Evolutionary conservation across 108 stramenopile species (phyloP), one percentile per base, ranked within the genome.

Genomic region (Nitzschia palea): DNA sequence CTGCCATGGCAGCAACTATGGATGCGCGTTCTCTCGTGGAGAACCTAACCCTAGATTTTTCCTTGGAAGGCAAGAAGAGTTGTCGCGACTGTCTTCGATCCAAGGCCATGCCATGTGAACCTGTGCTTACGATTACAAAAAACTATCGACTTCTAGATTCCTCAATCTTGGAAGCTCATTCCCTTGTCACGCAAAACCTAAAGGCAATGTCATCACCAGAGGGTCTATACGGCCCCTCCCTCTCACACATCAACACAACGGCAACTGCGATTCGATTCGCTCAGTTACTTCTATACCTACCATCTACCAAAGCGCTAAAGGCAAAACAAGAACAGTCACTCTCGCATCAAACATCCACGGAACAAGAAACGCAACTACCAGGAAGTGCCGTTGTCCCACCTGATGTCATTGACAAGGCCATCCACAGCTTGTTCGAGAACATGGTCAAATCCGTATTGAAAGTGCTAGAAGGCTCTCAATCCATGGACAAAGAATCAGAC

Each of bases 21-120:
- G 23, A 45, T 42, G 35, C 59, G 25, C 10, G 27, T 14, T 1
- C 37, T 9, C 40, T 60, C 17, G 1, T 60, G n/a, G 3, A 60
- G 26, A 8, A 4, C 18, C 37, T 60, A 22, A 25, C 20, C 23
- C 6, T 36, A 1, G 25, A 60, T 43, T 60, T 60, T 23, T 36
- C 31, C 31, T 4, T 48, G 5, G 51, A 53, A 22, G 65, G 51
- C 51, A 52, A 65, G 20, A 50, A 20, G 25, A 32, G 33, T 0
- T 65, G 65, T 53, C 50, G 51, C n/a, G 51, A 65, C 15, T 65
- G 65, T 25, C 35, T 65, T 20, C 65, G 65, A 26, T 48, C 45
- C 51, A 65, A 65, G 23, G 65, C 51, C 33, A 40, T 40, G 44
- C 65, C 65, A 1, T 31, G 45, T 26, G 33, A 14, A 35, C 8